Evolutionary conservation across 2,329 filamentous ascomycete genomes (phyloP), one percentile per base, ranked within the genome.

Genomic region (Cladosporium cucumerinum): DNA sequence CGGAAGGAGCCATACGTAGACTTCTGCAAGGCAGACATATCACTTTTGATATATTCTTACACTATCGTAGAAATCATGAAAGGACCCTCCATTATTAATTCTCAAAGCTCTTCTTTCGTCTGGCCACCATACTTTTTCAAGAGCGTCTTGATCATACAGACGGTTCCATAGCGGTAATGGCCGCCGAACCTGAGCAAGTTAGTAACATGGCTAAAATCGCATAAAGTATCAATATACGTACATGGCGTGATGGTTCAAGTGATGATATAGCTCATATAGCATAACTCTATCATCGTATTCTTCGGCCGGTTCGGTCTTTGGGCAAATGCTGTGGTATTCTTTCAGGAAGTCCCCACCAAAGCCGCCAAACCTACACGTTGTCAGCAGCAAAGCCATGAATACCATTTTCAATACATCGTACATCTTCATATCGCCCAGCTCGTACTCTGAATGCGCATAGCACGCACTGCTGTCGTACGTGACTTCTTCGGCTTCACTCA

Each of bases 371-470:
- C 60, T 62, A 11, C 8, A 16, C 18, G 14, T n/a, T 28, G 32
- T 58, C 25, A 58, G 55, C 26, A 58, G 46, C 16, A 8, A 51
- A 26, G 14, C 21, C 3, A 18, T 16, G 34, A 0, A 21, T 7
- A 5, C 1, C 1, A 3, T 2, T 23, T n/a, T 25, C 6, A 18
- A 10, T 1, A 23, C 6, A 21, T 34, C 60, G 55, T 26, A 62
- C 93, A 97, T 96, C 60, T 85, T 86, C 93, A 97, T 97, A 69
- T 96, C 97, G 0, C 94, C 94, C 61, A 96, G 80, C 70, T 97
- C 94, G 76, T 89, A 97, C 80, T 98, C 94, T 1, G 85, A 89
- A 75, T 97, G 93, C 1, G 89, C 92, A 73, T 96, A 97, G 68
- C 90, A 90, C 49, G 87, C 85, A 2, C 89, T 89, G 0, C 93